A percentile compares a stretch with the other conserved stretches of the same genome.
Evolutionary conservation across 345 rosid genomes (phyloP).

Genomic region (Gossypium turneri): DNA sequence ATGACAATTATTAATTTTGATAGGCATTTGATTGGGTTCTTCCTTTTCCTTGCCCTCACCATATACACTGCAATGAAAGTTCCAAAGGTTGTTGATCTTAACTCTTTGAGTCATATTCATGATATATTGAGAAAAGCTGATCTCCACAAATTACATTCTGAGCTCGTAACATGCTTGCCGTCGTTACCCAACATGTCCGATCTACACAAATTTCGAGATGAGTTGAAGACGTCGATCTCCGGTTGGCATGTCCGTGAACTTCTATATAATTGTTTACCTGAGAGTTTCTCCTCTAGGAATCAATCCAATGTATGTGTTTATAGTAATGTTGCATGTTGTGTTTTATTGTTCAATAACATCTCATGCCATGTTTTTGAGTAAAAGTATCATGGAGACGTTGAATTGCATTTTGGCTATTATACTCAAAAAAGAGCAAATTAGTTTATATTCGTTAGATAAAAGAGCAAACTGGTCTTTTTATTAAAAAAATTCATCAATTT

Average conservation of each 20-base stretch:
- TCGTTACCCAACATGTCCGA: constrained; percentile 58
- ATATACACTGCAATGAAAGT: constrained; percentile 76
- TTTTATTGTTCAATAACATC: no score
- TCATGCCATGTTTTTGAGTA: no score
- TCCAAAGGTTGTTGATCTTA: constrained; percentile 76
- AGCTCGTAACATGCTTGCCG: constrained; percentile 60
- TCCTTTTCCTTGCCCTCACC: constrained; percentile 81
- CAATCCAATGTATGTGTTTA: constrained; percentile 69
- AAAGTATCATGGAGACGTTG: no score
- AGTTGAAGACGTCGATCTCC: constrained; percentile 2
- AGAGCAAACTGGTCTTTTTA: no score
- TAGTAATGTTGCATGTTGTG: constrained; percentile 36
- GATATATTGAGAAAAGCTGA: constrained; percentile 60
- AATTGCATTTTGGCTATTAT: no score
- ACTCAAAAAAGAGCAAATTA: no score
- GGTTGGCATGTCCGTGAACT: constrained; percentile 77
- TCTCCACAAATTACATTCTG: constrained; percentile 61
- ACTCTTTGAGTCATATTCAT: constrained; percentile 62
- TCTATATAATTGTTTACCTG: constrained; percentile 84
- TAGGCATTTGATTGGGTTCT: constrained; percentile 98
- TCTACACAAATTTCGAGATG: constrained; percentile 42
- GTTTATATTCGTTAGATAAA: fast-evolving
- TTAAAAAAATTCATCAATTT: no score
- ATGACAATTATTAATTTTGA: constrained; percentile 8
- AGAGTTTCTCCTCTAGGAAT: constrained; percentile 63